Evolutionary conservation across 2,329 filamentous ascomycete genomes (phyloP).

Genomic region (Didymella arachidicola): DNA sequence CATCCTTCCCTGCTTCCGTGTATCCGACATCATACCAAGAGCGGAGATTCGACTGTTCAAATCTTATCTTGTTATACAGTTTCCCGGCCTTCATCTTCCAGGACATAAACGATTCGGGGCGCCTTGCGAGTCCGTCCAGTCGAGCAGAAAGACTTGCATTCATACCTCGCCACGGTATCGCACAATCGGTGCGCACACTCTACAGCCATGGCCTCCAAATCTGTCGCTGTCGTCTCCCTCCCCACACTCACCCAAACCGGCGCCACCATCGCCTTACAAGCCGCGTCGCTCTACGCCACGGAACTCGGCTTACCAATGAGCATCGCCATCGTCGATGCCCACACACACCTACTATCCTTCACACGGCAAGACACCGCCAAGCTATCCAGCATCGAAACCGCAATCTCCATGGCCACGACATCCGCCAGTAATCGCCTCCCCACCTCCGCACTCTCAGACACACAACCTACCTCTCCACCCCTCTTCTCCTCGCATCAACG

Average conservation of each 20-base stretch:
- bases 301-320: conserved; percentile 51
- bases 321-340: conserved; percentile 56
- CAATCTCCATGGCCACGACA: conserved; percentile 67
- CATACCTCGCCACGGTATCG: not conserved
- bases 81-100: no score
- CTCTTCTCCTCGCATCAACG: conserved; percentile 56
- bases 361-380: conserved; percentile 59
- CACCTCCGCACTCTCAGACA: conserved; percentile 59
- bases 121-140: no score
- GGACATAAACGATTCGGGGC: no score
- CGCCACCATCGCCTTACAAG: conserved; percentile 39
- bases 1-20: not conserved
- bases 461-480: conserved; percentile 58
- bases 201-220: conserved; percentile 23
- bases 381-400: conserved; percentile 62
- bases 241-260: conserved; percentile 44
- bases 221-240: conserved; percentile 25
- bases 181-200: not conserved
- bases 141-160: no score
- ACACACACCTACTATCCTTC: conserved; percentile 56
- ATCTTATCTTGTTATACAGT: no score
- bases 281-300: conserved; percentile 39
- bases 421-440: conserved; percentile 61
- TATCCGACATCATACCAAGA: not conserved
- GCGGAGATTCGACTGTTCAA: not conserved